These are phyloP conservation scores for Meyerozyma athensensis DNA, from an alignment of 1,139 yeast genomes.

Conservation along the genomic window DNA sequence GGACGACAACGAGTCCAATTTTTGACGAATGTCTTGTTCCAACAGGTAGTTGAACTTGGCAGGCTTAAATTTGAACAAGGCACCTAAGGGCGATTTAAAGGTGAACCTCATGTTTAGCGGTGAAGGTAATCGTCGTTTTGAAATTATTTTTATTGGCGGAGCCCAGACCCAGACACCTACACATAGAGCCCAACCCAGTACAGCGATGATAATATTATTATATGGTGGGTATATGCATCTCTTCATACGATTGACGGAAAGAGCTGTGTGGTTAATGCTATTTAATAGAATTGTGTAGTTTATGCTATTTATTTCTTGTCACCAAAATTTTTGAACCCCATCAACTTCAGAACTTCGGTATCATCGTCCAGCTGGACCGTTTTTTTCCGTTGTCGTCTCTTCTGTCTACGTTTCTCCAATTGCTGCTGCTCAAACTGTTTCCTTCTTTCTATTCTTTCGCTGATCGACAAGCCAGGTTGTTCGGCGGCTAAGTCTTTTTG, in stretches of 20 bases:
- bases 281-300: too few species aligned
- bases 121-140: constrained; percentile 12
- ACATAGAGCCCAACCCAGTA: background rate
- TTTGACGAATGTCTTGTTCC: constrained; percentile 41
- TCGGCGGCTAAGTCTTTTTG: constrained; percentile 18
- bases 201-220: background rate
- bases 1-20: constrained; percentile 44
- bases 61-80: constrained; percentile 28
- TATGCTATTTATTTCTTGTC: background rate
- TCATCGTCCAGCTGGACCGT: constrained; percentile 12
- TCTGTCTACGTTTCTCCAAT: constrained; percentile 23
- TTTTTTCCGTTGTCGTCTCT: constrained; percentile 15
- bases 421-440: constrained; percentile 37
- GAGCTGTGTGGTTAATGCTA: too few species aligned
- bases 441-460: constrained; percentile 41
- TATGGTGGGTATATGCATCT: too few species aligned
- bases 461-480: constrained; percentile 18
- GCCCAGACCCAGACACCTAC: constrained; percentile 4
- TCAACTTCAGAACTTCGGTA: constrained; percentile 33
- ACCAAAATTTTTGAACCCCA: constrained; percentile 61
- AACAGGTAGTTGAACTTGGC: constrained; percentile 35
- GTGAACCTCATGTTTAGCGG: constrained; percentile 35
- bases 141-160: constrained; percentile 16
- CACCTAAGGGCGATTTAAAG: constrained; percentile 39
- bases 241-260: too few species aligned